Conservation (phyloP, 2,329 filamentous ascomycete species). For the Hawksworthiomyces lignivorus region DNA sequence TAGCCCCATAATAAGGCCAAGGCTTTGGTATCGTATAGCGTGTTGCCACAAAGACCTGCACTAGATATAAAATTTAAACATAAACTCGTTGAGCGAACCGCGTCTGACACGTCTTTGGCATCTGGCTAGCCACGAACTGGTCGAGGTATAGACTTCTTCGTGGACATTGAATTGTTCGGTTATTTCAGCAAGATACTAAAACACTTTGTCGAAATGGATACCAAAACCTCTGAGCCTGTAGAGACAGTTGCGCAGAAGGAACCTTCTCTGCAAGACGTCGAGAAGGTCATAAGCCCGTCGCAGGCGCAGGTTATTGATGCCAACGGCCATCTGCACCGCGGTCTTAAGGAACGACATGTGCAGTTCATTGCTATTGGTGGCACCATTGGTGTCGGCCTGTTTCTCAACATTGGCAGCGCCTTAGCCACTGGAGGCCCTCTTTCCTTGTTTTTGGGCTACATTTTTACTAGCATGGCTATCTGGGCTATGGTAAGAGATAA, state of each 20-base stretch:
- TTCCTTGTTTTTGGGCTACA: conserved; percentile 51
- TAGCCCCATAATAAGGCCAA: too few species aligned
- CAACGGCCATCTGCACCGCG: conserved; percentile 8
- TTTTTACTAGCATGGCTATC: conserved; percentile 22
- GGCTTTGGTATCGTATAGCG: too few species aligned
- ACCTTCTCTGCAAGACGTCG: not conserved
- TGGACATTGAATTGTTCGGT: too few species aligned
- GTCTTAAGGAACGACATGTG: conserved; percentile 38
- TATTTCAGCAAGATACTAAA: too few species aligned
- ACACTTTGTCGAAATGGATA: too few species aligned
- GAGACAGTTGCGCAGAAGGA: not conserved
- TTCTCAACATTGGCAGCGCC: conserved; percentile 49
- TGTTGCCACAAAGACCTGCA: too few species aligned
- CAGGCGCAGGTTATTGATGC: not conserved
- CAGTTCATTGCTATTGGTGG: conserved; percentile 44
- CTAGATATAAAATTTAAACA: too few species aligned
- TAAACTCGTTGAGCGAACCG: too few species aligned
- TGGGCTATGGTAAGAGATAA: conserved; percentile 39
- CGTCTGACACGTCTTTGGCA: too few species aligned
- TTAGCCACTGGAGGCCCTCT: conserved; percentile 35
- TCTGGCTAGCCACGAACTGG: too few species aligned
- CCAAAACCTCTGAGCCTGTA: too few species aligned
- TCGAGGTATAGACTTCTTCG: too few species aligned
- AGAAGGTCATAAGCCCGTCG: conserved; percentile 1
- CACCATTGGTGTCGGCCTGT: conserved; percentile 36